phyloP scores from a whole-genome alignment of 768 basidiomycete genomes.

The Coprinellus micaceus region DNA sequence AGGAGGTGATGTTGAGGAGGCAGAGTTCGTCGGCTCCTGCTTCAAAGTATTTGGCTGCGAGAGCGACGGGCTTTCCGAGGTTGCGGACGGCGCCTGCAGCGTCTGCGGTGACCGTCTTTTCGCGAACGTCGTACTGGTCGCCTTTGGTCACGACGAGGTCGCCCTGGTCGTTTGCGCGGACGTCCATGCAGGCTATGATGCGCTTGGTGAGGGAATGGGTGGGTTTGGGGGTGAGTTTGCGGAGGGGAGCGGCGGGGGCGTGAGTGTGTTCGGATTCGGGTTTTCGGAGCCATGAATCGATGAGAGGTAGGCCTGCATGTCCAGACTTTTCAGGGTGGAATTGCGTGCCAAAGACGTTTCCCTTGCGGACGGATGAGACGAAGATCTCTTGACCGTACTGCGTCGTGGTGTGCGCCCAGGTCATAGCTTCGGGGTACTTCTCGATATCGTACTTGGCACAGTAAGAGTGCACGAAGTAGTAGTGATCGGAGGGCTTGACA shows the following conservation, averaged over 20 bases:
- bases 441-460: slow-evolving; percentile 70
- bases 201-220: slow-evolving; percentile 83
- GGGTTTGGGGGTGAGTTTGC: slow-evolving; percentile 37
- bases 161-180: slow-evolving; percentile 91
- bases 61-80: slow-evolving; percentile 93
- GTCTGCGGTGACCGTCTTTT: slow-evolving; percentile 50
- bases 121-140: slow-evolving; percentile 97
- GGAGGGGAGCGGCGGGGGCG: slow-evolving; percentile 28
- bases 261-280: slow-evolving; percentile 40
- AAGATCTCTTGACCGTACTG: slow-evolving; percentile 95
- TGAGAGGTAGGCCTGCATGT: slow-evolving; percentile 72
- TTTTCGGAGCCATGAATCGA: slow-evolving; percentile 75
- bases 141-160: slow-evolving; percentile 99
- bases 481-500: slow-evolving; percentile 57
- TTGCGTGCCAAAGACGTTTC: slow-evolving; percentile 88
- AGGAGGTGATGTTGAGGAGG: slow-evolving; percentile 98
- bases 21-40: slow-evolving; percentile 95
- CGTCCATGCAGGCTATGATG: slow-evolving; percentile 96
- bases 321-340: slow-evolving; percentile 99
- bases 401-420: slow-evolving; percentile 83
- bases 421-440: slow-evolving; percentile 49
- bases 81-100: slow-evolving; percentile 84
- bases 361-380: slow-evolving; percentile 76
- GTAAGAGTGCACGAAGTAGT: slow-evolving; percentile 98
- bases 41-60: slow-evolving; percentile 80